These are phyloP conservation scores for Viola pubescens DNA, from an alignment of 441 rosid species.

Conservation along the genomic window DNA sequence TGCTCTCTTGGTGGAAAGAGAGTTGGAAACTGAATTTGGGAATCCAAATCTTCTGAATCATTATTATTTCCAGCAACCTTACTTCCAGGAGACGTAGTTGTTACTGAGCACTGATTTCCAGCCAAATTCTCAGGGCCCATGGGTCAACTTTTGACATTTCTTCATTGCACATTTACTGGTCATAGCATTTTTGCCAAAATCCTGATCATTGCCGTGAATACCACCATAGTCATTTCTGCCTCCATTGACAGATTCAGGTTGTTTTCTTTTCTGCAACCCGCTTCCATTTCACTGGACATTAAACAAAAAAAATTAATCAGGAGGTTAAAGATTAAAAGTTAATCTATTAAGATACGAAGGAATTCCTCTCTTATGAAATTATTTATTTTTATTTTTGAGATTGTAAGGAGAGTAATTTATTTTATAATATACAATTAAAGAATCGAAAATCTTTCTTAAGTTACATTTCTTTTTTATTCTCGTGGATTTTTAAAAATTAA, in stretches of 20 bases:
- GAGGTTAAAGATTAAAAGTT: no score
- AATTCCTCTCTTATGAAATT: no score
- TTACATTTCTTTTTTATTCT: no score
- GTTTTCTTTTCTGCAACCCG: slow-evolving; percentile 28
- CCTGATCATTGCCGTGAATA: slow-evolving; percentile 1
- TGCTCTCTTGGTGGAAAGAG: neutral
- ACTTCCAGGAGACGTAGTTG: slow-evolving; percentile 9
- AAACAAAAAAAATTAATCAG: no score
- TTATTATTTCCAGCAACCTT: neutral
- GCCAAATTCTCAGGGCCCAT: slow-evolving; percentile 14
- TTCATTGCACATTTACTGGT: slow-evolving; percentile 1
- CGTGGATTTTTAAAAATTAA: no score
- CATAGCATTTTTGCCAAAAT: neutral
- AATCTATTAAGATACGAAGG: no score
- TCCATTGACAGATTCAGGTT: neutral
- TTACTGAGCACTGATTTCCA: slow-evolving; percentile 1
- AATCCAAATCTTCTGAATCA: slow-evolving; percentile 19
- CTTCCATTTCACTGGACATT: neutral
- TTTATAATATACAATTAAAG: no score
- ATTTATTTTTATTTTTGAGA: no score
- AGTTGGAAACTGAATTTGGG: neutral
- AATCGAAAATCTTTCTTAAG: no score
- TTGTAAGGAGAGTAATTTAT: no score
- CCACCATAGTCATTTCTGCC: slow-evolving; percentile 6
- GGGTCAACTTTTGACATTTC: slow-evolving; percentile 15